A percentile compares a stretch with the other conserved stretches of the same genome.
phyloP scores from a whole-genome alignment of 169 alveolate genomes.

The Plasmodium relictum region DNA sequence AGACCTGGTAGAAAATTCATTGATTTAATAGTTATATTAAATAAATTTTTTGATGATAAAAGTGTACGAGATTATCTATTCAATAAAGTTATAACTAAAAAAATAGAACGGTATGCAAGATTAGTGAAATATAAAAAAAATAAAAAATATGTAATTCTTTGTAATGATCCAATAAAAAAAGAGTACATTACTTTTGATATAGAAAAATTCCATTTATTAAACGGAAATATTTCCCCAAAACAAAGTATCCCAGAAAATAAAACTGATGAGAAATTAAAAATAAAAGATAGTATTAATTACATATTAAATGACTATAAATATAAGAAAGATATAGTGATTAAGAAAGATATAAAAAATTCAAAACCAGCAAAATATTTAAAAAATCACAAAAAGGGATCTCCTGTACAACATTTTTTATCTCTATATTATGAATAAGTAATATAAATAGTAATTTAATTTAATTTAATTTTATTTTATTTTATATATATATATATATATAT shows the following conservation, averaged over 20 bases:
- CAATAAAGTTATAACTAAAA: neutral
- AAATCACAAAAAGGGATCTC: slow-evolving; percentile 23
- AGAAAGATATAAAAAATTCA: slow-evolving; percentile 1
- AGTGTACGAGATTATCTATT: slow-evolving; percentile 12
- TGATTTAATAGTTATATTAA: slow-evolving; percentile 22
- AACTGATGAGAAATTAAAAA: neutral
- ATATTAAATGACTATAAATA: slow-evolving; percentile 53
- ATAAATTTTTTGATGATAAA: slow-evolving; percentile 14
- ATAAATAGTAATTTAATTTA: neutral
- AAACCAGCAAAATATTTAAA: slow-evolving; percentile 38
- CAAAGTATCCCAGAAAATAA: neutral
- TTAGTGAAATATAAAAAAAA: neutral
- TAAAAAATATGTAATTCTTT: neutral
- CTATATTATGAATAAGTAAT: neutral
- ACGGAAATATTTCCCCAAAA: neutral
- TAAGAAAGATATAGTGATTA: slow-evolving; percentile 17
- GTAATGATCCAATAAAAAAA: slow-evolving; percentile 17
- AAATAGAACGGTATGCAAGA: slow-evolving; percentile 5
- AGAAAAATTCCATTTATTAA: neutral
- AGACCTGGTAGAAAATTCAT: slow-evolving; percentile 25
- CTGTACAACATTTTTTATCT: slow-evolving; percentile 20
- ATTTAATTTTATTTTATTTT: neutral
- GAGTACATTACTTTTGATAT: slow-evolving; percentile 8
- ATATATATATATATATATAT: neutral
- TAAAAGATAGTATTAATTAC: slow-evolving; percentile 13